Evolutionary conservation across 2,329 filamentous ascomycete genomes (phyloP), one percentile per base, ranked within the genome.

Genomic region (Trichoderma sp.): DNA sequence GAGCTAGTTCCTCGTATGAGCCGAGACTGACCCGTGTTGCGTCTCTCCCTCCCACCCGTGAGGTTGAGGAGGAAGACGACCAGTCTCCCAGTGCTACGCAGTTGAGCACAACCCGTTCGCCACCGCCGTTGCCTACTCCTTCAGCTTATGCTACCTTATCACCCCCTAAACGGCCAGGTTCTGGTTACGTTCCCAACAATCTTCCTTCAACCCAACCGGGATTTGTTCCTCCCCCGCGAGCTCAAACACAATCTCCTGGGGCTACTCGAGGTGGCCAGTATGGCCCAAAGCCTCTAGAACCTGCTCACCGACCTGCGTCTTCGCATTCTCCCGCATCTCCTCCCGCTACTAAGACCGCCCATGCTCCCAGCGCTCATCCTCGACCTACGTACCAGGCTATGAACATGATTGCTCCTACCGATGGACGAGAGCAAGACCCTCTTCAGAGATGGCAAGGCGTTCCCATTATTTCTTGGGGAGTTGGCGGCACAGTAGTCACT

Each of bases 361-460:
- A 78, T 63, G 75, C 74, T 7, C 74, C 80, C 6, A 72, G 74
- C 22, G 73, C 79, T 17, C 81, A 85, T 22, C 78, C 81, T 13
- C 81, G 87, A 63, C 85, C 83, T 1, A 80, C 84, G 64, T 89
- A 87, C 3, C 80, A 87, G 66, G 81, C 80, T 32, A 77, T 89
- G 60, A 87, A 87, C 71, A 83, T 89, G 70, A 82, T 90, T 42
- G 80, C 85, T 9, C 89, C 89, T 1, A 89, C 84, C 1, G 88
- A 91, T 76, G 89, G 89, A 1, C 85, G 86, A 22, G 87, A 91
- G 73, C 80, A 88, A 19, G 95, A 99, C 79, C 88, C 90, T 2
- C 82, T 99, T 7, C 86, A 97, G 76, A 86, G 95, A 71, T 99
- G 95, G 95, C 93, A 91, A 79, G 96, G 96, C 3, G 86, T 88